A percentile compares a stretch with the other conserved stretches of the same genome.
These are phyloP conservation scores for Flaveria robusta DNA, from an alignment of 129 eudicot species.

Conservation along the genomic window DNA sequence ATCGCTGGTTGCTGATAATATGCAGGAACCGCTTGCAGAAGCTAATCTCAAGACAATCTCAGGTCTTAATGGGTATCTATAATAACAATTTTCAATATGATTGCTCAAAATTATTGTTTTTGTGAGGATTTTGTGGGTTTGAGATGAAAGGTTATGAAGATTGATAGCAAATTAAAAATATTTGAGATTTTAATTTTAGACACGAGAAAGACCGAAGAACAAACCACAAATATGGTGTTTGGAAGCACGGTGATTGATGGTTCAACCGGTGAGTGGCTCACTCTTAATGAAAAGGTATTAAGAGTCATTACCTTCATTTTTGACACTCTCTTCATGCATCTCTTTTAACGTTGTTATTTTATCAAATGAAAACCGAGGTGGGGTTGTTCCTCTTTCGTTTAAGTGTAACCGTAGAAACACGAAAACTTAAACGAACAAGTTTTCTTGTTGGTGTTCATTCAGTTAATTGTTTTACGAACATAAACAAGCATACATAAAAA, in stretches of 20 bases:
- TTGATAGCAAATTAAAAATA: background rate
- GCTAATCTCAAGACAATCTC: conserved; percentile 68
- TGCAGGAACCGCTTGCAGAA: conserved; percentile 72
- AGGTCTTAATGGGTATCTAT: conserved; percentile 40
- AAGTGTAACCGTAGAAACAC: too few species aligned
- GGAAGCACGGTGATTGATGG: conserved; percentile 84
- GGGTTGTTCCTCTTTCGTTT: too few species aligned
- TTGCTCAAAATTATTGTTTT: background rate
- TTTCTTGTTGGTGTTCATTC: too few species aligned
- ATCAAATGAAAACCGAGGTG: too few species aligned
- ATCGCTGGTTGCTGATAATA: conserved; percentile 27
- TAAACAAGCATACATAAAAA: too few species aligned
- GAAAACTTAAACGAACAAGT: too few species aligned
- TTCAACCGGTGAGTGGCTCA: conserved; percentile 71
- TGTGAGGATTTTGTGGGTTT: background rate
- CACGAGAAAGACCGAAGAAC: conserved; percentile 68
- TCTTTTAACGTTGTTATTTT: too few species aligned
- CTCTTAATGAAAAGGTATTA: conserved; percentile 67
- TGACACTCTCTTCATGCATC: too few species aligned
- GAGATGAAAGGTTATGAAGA: background rate
- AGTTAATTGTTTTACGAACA: too few species aligned
- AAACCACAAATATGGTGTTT: conserved; percentile 70
- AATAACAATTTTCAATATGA: background rate
- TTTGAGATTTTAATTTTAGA: conserved; percentile 33
- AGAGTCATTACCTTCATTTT: background rate